Conservation (phyloP, 192 early-diverging fungal genomes). For the Backusella circina region DNA sequence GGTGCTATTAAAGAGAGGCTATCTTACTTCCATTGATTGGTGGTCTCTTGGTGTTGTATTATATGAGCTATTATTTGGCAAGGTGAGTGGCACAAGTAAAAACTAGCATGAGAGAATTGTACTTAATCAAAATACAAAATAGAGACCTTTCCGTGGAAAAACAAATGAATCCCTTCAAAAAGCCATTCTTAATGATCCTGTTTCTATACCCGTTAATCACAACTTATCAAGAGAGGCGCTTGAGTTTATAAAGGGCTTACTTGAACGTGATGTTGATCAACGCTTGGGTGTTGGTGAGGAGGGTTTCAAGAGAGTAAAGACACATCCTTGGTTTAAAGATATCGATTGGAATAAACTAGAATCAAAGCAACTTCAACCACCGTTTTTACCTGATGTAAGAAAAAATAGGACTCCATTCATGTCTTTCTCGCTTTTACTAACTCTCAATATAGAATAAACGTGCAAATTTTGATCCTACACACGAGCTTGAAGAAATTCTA, state of each 20-base stretch:
- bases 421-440: too few species aligned
- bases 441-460: conserved; percentile 77
- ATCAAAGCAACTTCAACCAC: conserved; percentile 61
- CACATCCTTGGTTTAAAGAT: conserved; percentile 35
- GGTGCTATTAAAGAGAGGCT: conserved; percentile 56
- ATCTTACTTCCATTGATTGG: conserved; percentile 55
- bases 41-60: conserved; percentile 84
- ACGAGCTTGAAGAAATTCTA: conserved; percentile 94
- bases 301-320: conserved; percentile 13
- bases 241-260: conserved; percentile 38
- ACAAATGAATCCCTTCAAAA: conserved; percentile 71
- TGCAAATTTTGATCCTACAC: conserved; percentile 94
- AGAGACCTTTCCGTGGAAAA: conserved; percentile 85
- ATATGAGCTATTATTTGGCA: conserved; percentile 74
- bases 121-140: too few species aligned
- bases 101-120: not conserved
- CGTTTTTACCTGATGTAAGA: conserved; percentile 33
- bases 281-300: conserved; percentile 20
- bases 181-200: conserved; percentile 64
- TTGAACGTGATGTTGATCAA: conserved; percentile 14
- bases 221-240: conserved; percentile 46
- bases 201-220: conserved; percentile 61
- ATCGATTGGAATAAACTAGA: conserved; percentile 80
- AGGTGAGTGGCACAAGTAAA: conserved; percentile 38
- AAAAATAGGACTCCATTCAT: too few species aligned